A percentile compares a stretch with the other conserved stretches of the same genome.
Evolutionary conservation across 208 protist genomes (phyloP).

Genomic region (Acanthamoeba sp.): DNA sequence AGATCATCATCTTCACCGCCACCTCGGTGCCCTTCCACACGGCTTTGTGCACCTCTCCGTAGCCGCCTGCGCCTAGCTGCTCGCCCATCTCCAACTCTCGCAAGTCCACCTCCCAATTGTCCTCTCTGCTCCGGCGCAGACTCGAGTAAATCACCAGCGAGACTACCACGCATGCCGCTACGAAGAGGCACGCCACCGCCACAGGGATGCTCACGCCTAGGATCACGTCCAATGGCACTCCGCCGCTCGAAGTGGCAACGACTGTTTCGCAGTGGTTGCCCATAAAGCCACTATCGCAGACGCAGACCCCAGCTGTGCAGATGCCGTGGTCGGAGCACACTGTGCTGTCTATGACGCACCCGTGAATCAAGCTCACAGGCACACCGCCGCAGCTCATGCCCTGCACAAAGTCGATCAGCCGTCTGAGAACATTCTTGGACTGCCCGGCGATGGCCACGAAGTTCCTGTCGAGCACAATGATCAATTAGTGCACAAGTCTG

Average conservation of each 20-base stretch:
- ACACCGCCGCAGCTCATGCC: neutral
- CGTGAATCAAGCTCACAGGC: conserved; percentile 5
- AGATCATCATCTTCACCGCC: conserved; percentile 65
- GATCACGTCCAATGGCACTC: neutral
- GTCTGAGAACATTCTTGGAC: neutral
- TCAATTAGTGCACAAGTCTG: too few relatives aligned
- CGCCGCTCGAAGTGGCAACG: neutral
- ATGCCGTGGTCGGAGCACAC: conserved; percentile 40
- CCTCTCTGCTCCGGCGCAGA: neutral
- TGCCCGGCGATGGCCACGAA: neutral
- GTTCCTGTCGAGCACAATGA: too few relatives aligned
- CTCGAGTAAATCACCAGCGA: neutral
- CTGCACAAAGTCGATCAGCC: neutral
- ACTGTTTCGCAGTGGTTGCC: neutral
- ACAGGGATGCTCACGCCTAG: neutral
- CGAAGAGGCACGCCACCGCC: neutral
- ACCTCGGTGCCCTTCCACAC: conserved; percentile 73
- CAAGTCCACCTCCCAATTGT: conserved; percentile 41
- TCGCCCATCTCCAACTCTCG: conserved; percentile 62
- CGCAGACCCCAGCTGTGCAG: neutral
- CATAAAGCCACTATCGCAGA: neutral
- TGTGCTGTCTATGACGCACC: neutral
- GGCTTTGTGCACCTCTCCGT: conserved; percentile 59
- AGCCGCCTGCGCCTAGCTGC: conserved; percentile 41
- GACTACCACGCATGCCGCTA: neutral